phyloP scores from a whole-genome alignment of 495 filamentous ascomycete species.

The Sphaerosporella brunnea region DNA sequence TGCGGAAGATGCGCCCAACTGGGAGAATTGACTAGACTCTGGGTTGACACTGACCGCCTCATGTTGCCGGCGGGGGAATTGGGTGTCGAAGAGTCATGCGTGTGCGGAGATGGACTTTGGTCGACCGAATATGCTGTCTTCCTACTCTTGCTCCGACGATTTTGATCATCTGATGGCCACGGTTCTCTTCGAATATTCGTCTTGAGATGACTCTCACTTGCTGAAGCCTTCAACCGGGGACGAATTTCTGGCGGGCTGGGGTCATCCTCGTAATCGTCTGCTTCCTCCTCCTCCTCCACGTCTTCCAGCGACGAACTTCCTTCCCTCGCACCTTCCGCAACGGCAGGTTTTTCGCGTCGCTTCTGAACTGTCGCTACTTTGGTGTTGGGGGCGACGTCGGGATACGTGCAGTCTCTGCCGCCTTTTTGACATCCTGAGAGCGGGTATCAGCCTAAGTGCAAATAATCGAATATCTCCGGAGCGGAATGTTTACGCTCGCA shows the following conservation, averaged over 20 bases:
- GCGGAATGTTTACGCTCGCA: slow-evolving; percentile 54
- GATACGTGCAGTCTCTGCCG: slow-evolving; percentile 26
- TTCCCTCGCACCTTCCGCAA: slow-evolving; percentile 16
- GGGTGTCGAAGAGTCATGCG: slow-evolving; percentile 20
- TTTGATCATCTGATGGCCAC: slow-evolving; percentile 18
- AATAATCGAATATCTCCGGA: neutral
- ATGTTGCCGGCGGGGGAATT: slow-evolving; percentile 15
- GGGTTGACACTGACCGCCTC: slow-evolving; percentile 15
- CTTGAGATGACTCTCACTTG: slow-evolving; percentile 17
- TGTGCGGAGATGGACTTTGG: slow-evolving; percentile 23
- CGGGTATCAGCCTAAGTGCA: too few relatives aligned
- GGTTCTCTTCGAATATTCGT: slow-evolving; percentile 18
- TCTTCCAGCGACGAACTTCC: slow-evolving; percentile 26
- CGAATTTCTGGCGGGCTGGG: slow-evolving; percentile 11
- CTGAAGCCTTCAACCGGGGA: slow-evolving; percentile 17
- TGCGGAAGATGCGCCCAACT: slow-evolving; percentile 29
- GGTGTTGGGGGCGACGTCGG: slow-evolving; percentile 18
- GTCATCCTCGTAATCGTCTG: slow-evolving; percentile 22
- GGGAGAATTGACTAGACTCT: slow-evolving; percentile 12
- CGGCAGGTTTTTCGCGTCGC: slow-evolving; percentile 15
- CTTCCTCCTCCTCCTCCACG: slow-evolving; percentile 25
- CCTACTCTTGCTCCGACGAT: slow-evolving; percentile 15
- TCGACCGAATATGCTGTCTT: slow-evolving; percentile 21
- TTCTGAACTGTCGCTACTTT: slow-evolving; percentile 17
- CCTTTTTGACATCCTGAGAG: slow-evolving; percentile 26